Evolutionary conservation across 305 asterid genomes (phyloP).

Genomic region (Nicotiana rustica): DNA sequence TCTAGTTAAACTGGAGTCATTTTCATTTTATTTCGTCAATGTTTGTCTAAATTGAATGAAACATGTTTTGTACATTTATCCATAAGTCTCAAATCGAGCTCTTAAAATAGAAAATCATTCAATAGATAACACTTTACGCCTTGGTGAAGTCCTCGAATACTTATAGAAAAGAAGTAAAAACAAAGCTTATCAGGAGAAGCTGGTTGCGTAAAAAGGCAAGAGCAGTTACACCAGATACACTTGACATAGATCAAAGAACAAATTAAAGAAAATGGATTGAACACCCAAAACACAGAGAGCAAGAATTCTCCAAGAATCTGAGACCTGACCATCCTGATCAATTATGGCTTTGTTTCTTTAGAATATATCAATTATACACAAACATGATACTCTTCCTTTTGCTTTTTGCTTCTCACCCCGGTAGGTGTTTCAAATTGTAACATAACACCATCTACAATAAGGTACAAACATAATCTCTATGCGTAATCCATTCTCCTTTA

Average conservation of each 20-base stretch:
- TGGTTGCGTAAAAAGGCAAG: background rate
- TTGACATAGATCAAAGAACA: background rate
- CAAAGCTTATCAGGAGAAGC: background rate
- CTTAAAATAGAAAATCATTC: background rate
- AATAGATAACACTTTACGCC: background rate
- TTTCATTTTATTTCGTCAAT: background rate
- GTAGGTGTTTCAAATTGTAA: constrained; percentile 38
- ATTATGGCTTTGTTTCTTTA: background rate
- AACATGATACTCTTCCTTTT: background rate
- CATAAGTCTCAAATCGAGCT: background rate
- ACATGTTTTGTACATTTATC: background rate
- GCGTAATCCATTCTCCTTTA: constrained; percentile 10
- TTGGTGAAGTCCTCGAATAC: too few relatives aligned
- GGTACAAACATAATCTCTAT: constrained; percentile 36
- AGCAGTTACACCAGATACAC: background rate
- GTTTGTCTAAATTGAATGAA: background rate
- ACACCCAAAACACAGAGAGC: background rate
- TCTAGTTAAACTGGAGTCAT: background rate
- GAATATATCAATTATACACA: constrained; percentile 7
- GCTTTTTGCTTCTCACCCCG: background rate
- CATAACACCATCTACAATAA: constrained; percentile 39
- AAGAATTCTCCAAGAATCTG: background rate
- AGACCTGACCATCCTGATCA: constrained; percentile 1
- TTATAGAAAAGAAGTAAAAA: too few relatives aligned
- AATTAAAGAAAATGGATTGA: background rate